phyloP scores from a whole-genome alignment of 2,329 filamentous ascomycete genomes.

The Scopulariopsis brevicaulis region DNA sequence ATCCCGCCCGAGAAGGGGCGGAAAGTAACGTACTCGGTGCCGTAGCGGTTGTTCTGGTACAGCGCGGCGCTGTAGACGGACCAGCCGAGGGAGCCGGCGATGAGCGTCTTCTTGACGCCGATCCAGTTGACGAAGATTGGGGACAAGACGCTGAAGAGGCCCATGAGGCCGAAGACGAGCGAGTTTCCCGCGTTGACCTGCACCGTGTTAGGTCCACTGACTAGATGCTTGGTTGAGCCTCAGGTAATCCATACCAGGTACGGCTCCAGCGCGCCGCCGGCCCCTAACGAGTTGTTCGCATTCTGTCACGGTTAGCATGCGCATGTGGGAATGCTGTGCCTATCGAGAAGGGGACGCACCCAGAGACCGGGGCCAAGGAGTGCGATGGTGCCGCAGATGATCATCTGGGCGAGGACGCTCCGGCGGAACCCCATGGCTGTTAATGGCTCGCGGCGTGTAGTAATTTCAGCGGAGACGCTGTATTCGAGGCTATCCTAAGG shows the following conservation, averaged over 20 bases:
- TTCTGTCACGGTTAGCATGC: conserved; percentile 30
- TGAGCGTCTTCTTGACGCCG: conserved; percentile 30
- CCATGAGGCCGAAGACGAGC: conserved; percentile 33
- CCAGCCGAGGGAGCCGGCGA: conserved; percentile 25
- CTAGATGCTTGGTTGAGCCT: neutral
- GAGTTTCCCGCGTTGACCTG: conserved; percentile 27
- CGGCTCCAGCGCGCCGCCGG: conserved; percentile 37
- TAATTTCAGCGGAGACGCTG: neutral
- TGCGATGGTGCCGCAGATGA: conserved; percentile 7
- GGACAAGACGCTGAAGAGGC: conserved; percentile 22
- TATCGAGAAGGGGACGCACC: conserved; percentile 1
- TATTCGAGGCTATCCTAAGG: neutral
- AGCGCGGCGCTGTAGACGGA: conserved; percentile 33
- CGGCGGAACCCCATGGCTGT: conserved; percentile 2
- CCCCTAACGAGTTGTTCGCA: conserved; percentile 40
- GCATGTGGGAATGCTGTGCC: neutral
- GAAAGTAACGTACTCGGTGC: conserved; percentile 25
- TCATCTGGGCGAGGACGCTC: conserved; percentile 9
- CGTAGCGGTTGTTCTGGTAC: conserved; percentile 36
- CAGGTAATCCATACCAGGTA: conserved; percentile 20
- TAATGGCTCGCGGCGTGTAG: neutral
- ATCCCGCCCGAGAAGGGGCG: neutral
- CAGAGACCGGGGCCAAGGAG: conserved; percentile 8
- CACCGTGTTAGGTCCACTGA: neutral
- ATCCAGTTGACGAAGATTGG: conserved; percentile 32